Conservation (phyloP, 805 yeast genomes). For the Metschnikowia kunwiensis region DNA sequence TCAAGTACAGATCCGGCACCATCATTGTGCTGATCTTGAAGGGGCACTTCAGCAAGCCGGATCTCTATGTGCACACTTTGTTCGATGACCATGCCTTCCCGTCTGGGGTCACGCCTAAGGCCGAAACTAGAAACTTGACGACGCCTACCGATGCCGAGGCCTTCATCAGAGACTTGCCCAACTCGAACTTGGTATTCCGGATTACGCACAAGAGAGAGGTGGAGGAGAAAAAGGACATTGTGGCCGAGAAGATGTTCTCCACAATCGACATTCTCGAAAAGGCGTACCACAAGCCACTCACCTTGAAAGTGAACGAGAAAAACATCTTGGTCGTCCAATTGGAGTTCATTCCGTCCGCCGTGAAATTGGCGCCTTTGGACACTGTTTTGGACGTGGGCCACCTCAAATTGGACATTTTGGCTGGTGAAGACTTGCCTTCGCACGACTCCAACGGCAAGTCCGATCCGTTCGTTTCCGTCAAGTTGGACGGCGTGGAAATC, state of each 20-base stretch:
- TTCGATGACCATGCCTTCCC: conserved; percentile 67
- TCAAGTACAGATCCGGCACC: conserved; percentile 60
- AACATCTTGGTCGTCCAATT: conserved; percentile 47
- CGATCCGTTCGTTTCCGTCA: conserved; percentile 63
- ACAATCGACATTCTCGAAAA: conserved; percentile 55
- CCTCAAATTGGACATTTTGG: conserved; percentile 52
- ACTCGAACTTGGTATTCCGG: conserved; percentile 57
- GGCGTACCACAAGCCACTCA: conserved; percentile 45
- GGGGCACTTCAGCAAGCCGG: conserved; percentile 50
- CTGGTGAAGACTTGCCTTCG: conserved; percentile 52
- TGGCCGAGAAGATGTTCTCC: conserved; percentile 46
- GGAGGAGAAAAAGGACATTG: conserved; percentile 45
- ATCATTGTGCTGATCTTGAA: conserved; percentile 50
- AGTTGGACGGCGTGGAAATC: conserved; percentile 50
- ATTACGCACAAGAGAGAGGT: conserved; percentile 52
- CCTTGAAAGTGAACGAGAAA: conserved; percentile 40
- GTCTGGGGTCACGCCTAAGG: conserved; percentile 48
- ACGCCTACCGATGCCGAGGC: conserved; percentile 51
- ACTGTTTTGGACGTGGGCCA: conserved; percentile 67
- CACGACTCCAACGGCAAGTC: conserved; percentile 75
- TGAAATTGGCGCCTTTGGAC: conserved; percentile 54
- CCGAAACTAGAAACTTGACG: conserved; percentile 44
- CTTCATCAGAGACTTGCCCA: conserved; percentile 67
- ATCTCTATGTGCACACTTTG: conserved; percentile 52
- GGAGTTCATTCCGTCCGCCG: conserved; percentile 59